Evolutionary conservation across 2,329 filamentous ascomycete genomes (phyloP), one percentile per base, ranked within the genome.

Genomic region (Colletotrichum sojae): DNA sequence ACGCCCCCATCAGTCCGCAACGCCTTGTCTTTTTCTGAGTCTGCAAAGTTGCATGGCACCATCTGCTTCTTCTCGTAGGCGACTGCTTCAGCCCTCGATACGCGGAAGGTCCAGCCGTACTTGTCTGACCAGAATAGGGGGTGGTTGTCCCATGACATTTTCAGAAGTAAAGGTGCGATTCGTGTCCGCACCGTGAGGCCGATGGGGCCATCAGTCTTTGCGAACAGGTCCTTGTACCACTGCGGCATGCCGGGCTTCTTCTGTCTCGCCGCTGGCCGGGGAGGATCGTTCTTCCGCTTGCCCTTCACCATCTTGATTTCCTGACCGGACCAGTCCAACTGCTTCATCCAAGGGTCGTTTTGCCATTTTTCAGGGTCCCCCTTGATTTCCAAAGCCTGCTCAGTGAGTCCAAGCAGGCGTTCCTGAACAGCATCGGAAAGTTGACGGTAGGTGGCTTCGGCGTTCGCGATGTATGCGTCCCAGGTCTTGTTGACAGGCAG

Each of bases 291-390:
- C 79, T 97, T 98, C 80, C 92, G 95, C 83, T 96, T 98, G 4
- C 91, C 92, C 78, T 98, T 98, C 22, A 90, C 91, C 92, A 95
- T 96, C 77, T 89, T 95, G 71, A 97, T 86, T 78, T 97, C 94
- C 80, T 98, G 95, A 4, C 94, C 94, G 1, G 93, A 93, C 96
- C 96, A 99, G 83, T 99, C 95, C 60, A 99, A 87, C 83, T 99
- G 96, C 72, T 87, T 88, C 75, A 99, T 81, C 97, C 97, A 99
- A 5, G 95, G 94, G 76, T 99, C 95, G 48, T 88, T 91, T 63
- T 85, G 83, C 83, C 94, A 97, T 53, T 90, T 85, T 25, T 91
- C 87, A 0, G 89, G 81, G 53, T 94, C 83, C 1, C 88, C 87
- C 75, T 94, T 97, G 64, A 93, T 83, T 71, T 91, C 88, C 13